Evolutionary conservation across 2,329 filamentous ascomycete species (phyloP), one percentile per base, ranked within the genome.

Genomic region (Neonectria coccinea): DNA sequence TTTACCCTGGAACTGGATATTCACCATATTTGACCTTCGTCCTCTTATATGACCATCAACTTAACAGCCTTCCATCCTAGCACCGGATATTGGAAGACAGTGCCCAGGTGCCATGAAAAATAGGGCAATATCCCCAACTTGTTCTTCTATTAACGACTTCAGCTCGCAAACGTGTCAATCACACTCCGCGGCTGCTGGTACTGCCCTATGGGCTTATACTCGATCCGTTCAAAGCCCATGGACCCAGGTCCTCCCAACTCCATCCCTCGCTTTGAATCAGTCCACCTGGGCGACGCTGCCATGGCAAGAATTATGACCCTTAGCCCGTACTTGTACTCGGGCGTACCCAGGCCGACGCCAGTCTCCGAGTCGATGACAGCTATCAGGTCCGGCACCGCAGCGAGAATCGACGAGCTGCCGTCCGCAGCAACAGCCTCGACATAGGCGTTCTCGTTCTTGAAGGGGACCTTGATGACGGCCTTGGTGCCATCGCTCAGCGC

Each of bases 401-500:
- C 83, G 1, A 88, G 73, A 0, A 87, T 57, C 42, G 36, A 31
- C 10, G 31, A 51, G n/a, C n/a, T 63, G 1, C 70, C 73, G n/a
- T 60, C 61, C 1, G 62, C 66, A 4, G 48, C 65, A 3, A 65
- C 67, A 16, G 70, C 67, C 22, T 66, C 48, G 0, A 81, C 84
- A 48, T 81, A 82, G 41, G 86, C 83, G 67, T 86, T 87, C 67
- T 87, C 85, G 70, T 88, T 87, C 76, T 86, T 86, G 78, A 87
- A 87, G 0, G 85, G 84, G 39, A 87, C 84, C 58, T 79, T 82
- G 56, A 86, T 25, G 73, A 55, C 4, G 58, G n/a, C 77, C 74
- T 31, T 62, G 76, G 62, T 42, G 65, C 58, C 14, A 2, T 53
- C 71, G 10, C 44, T 25, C 8, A 29, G 47, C 12, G 66, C 64